Conservation (phyloP, 768 basidiomycete genomes). For the Porphyrellus cyaneotinctus region DNA sequence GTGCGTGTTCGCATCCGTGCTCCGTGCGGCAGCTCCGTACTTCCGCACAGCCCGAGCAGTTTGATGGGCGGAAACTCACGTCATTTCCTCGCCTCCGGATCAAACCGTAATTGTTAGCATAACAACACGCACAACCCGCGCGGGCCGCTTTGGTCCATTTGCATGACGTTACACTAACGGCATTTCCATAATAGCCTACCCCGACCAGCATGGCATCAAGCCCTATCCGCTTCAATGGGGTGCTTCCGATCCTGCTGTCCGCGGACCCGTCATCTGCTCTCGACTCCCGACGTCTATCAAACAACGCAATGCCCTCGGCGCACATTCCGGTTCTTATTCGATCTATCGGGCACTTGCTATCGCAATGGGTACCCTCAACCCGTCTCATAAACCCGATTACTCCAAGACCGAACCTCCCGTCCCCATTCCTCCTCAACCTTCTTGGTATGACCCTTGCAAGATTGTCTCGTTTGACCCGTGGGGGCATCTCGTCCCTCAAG, state of each 20-base stretch:
- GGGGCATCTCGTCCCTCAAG: conserved; percentile 80
- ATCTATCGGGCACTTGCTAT: conserved; percentile 93
- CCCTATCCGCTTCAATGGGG: conserved; percentile 85
- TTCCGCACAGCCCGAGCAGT: not conserved
- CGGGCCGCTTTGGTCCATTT: conserved; percentile 2
- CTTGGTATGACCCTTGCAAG: conserved; percentile 73
- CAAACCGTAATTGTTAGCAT: conserved; percentile 4
- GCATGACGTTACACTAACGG: conserved; percentile 10
- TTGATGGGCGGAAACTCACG: not conserved
- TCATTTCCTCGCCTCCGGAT: conserved; percentile 8
- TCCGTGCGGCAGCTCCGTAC: not conserved
- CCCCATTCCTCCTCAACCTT: conserved; percentile 65
- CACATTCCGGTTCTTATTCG: conserved; percentile 90
- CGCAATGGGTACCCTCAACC: conserved; percentile 80
- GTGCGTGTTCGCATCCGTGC: not conserved
- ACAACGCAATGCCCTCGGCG: conserved; percentile 89
- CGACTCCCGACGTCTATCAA: conserved; percentile 83
- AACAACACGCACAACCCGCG: conserved; percentile 7
- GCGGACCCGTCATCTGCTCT: conserved; percentile 88
- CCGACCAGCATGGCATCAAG: conserved; percentile 86
- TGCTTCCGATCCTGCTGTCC: conserved; percentile 52
- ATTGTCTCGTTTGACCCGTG: conserved; percentile 94
- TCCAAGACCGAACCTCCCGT: conserved; percentile 82
- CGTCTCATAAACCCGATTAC: conserved; percentile 80
- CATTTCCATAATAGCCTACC: conserved; percentile 54